These are phyloP conservation scores for Ramularia endophylla DNA, from an alignment of 2,329 filamentous ascomycete species.

Conservation along the genomic window DNA sequence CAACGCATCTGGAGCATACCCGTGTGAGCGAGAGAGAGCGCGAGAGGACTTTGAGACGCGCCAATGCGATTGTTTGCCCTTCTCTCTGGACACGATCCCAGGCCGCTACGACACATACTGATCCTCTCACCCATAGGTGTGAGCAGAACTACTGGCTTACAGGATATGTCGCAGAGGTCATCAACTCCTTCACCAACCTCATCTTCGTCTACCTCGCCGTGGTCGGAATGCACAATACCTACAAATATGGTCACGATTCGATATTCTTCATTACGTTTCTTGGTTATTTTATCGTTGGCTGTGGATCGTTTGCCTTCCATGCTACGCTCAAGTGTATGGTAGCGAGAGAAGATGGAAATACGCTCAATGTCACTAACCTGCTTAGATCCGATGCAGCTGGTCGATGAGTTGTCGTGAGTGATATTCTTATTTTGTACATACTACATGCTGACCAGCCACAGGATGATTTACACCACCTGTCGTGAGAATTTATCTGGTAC, in stretches of 20 bases:
- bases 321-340: slow-evolving; percentile 55
- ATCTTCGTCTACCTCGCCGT: slow-evolving; percentile 73
- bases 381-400: slow-evolving; percentile 62
- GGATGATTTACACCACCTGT: slow-evolving; percentile 66
- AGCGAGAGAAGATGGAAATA: too few species aligned
- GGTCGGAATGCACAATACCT: slow-evolving; percentile 68
- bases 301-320: slow-evolving; percentile 59
- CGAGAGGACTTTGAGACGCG: slow-evolving; percentile 53
- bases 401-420: slow-evolving; percentile 55
- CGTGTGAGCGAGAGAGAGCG: too few species aligned
- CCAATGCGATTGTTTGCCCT: background rate
- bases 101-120: too few species aligned
- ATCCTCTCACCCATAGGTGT: too few species aligned
- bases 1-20: too few species aligned
- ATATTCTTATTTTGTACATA: too few species aligned
- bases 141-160: slow-evolving; percentile 68
- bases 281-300: slow-evolving; percentile 57
- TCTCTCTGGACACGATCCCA: too few species aligned
- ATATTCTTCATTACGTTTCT: slow-evolving; percentile 66
- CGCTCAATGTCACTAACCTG: too few species aligned
- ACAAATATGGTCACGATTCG: slow-evolving; percentile 63
- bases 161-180: slow-evolving; percentile 67
- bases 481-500: slow-evolving; percentile 5
- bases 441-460: too few species aligned
- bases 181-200: slow-evolving; percentile 75